These are phyloP conservation scores for Ammopiptanthus mongolicus DNA, from an alignment of 306 rosid genomes.

Conservation along the genomic window DNA sequence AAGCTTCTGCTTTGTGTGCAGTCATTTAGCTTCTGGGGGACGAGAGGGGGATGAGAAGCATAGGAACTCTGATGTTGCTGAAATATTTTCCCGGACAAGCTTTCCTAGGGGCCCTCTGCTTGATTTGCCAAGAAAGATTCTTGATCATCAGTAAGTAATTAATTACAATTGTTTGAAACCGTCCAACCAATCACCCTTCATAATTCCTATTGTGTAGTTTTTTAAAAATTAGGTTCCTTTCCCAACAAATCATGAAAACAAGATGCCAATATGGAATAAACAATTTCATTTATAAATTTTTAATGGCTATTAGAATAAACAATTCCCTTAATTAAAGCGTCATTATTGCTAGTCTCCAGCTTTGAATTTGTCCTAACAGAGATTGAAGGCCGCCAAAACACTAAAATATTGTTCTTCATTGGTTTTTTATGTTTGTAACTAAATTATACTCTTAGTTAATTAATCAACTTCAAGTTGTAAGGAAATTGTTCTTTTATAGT, in stretches of 20 bases:
- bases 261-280: slow-evolving; percentile 23
- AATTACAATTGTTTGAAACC: slow-evolving; percentile 14
- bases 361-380: slow-evolving; percentile 42
- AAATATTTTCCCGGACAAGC: slow-evolving; percentile 60
- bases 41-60: slow-evolving; percentile 63
- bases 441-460: neutral
- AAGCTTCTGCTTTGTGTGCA: slow-evolving; percentile 87
- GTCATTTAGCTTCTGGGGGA: slow-evolving; percentile 87
- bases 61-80: slow-evolving; percentile 72
- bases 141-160: slow-evolving; percentile 67
- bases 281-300: neutral
- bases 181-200: slow-evolving; percentile 20
- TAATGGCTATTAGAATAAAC: neutral
- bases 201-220: neutral
- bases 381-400: slow-evolving; percentile 29
- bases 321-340: neutral
- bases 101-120: slow-evolving; percentile 62
- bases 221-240: slow-evolving; percentile 24
- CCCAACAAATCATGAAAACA: slow-evolving; percentile 22
- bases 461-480: slow-evolving; percentile 4
- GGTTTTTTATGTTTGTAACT: slow-evolving; percentile 5
- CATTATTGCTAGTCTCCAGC: slow-evolving; percentile 31
- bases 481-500: slow-evolving; percentile 1
- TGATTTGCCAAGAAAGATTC: slow-evolving; percentile 67
- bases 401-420: neutral